Evolutionary conservation across 208 protist species (phyloP).

Genomic region (Crithidia mellificae): DNA sequence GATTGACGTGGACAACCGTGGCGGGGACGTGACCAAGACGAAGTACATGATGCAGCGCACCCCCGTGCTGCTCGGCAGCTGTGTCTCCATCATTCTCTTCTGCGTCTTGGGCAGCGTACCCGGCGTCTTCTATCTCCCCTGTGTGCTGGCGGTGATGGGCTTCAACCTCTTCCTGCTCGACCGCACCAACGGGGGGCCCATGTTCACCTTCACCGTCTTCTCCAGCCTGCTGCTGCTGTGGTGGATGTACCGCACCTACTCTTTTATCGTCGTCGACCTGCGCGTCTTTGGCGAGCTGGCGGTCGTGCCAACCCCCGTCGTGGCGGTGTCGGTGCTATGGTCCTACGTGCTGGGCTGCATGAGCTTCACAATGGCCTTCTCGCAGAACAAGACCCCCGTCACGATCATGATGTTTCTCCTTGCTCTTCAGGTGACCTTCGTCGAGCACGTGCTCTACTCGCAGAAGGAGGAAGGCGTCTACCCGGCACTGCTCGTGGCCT

Average conservation of each 20-base stretch:
- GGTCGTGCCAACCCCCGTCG: constrained; percentile 61
- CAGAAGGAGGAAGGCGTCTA: constrained; percentile 83
- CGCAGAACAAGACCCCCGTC: constrained; percentile 47
- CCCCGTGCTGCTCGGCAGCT: constrained; percentile 43
- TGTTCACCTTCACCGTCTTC: constrained; percentile 80
- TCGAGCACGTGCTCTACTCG: constrained; percentile 87
- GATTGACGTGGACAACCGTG: constrained; percentile 51
- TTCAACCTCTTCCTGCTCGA: constrained; percentile 84
- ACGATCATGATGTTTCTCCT: constrained; percentile 64
- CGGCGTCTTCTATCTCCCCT: constrained; percentile 54
- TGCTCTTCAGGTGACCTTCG: constrained; percentile 68
- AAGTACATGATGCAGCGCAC: constrained; percentile 20
- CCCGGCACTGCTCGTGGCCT: constrained; percentile 62
- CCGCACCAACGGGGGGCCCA: constrained; percentile 55
- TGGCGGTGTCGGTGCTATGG: constrained; percentile 70
- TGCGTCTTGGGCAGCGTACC: constrained; percentile 50
- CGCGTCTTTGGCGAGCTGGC: constrained; percentile 76
- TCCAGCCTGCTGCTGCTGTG: constrained; percentile 80
- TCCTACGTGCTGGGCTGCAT: constrained; percentile 84
- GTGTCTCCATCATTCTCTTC: constrained; percentile 45
- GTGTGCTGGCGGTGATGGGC: constrained; percentile 55
- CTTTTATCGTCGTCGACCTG: constrained; percentile 83
- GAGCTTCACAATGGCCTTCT: constrained; percentile 74
- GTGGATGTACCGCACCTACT: constrained; percentile 90
- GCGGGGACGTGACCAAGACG: constrained; percentile 36